Evolutionary conservation across 2,329 filamentous ascomycete genomes (phyloP).

Genomic region (Talaromyces sp.): DNA sequence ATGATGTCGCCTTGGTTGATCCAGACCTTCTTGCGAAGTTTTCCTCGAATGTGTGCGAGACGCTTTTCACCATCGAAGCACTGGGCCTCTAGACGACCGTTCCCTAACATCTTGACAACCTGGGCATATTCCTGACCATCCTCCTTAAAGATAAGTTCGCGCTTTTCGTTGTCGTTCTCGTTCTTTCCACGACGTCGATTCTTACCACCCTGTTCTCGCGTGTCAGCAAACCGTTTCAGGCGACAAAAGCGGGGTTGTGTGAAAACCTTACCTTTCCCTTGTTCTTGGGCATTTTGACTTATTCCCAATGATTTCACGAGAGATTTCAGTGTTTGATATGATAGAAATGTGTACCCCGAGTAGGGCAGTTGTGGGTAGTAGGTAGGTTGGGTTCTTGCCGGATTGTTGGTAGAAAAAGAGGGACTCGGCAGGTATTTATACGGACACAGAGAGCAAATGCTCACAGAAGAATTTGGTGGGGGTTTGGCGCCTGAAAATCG

Average conservation of each 20-base stretch:
- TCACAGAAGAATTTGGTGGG: constrained; percentile 11
- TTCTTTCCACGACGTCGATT: constrained; percentile 98
- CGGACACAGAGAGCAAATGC: constrained; percentile 15
- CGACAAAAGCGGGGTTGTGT: constrained; percentile 24
- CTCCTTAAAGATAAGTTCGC: constrained; percentile 97
- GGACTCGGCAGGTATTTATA: constrained; percentile 26
- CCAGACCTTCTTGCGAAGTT: constrained; percentile 99
- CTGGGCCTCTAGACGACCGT: constrained; percentile 85
- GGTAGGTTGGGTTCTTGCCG: constrained; percentile 19
- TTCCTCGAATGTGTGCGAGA: constrained; percentile 82
- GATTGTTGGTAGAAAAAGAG: constrained; percentile 18
- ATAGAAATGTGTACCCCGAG: neutral
- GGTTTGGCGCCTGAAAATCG: constrained; percentile 15
- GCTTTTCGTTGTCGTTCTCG: constrained; percentile 98
- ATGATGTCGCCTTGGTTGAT: constrained; percentile 98
- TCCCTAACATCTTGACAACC: constrained; percentile 92
- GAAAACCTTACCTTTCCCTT: constrained; percentile 82
- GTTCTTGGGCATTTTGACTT: constrained; percentile 85
- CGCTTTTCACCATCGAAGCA: constrained; percentile 94
- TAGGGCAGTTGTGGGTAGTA: constrained; percentile 15
- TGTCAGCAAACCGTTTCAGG: constrained; percentile 22
- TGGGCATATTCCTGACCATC: constrained; percentile 91
- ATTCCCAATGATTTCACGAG: constrained; percentile 5
- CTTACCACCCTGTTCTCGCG: constrained; percentile 73
- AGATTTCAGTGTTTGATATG: neutral